Conservation (phyloP, 148 eudicot species). For the Selenicereus undatus region DNA sequence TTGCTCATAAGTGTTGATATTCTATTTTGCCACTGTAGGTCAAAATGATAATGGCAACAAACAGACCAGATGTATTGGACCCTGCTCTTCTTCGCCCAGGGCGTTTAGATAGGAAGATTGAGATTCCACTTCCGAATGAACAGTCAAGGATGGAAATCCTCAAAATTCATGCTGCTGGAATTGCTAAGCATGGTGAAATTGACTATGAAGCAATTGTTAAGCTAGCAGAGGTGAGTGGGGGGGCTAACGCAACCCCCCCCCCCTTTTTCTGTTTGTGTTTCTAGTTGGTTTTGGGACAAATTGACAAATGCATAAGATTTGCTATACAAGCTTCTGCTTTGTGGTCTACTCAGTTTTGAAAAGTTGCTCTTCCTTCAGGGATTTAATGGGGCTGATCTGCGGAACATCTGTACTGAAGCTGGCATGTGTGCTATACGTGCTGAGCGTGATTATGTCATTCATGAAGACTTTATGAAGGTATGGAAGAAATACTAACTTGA, state of each 20-base stretch:
- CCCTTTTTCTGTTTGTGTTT: neutral
- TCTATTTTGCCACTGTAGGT: slow-evolving; percentile 33
- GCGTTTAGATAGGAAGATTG: slow-evolving; percentile 93
- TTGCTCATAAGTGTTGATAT: neutral
- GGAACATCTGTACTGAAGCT: slow-evolving; percentile 93
- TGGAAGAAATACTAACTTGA: neutral
- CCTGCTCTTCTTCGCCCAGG: slow-evolving; percentile 99
- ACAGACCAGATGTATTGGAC: slow-evolving; percentile 96
- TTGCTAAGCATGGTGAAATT: slow-evolving; percentile 98
- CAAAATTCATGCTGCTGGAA: slow-evolving; percentile 95
- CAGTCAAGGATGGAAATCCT: slow-evolving; percentile 94
- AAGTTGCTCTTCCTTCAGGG: slow-evolving; percentile 43
- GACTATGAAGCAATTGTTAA: slow-evolving; percentile 98
- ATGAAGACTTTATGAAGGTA: slow-evolving; percentile 98
- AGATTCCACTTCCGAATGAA: slow-evolving; percentile 98
- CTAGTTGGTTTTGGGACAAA: neutral
- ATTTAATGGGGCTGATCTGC: slow-evolving; percentile 92
- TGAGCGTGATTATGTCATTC: slow-evolving; percentile 94
- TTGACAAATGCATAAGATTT: neutral
- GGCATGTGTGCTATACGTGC: slow-evolving; percentile 96
- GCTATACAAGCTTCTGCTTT: neutral
- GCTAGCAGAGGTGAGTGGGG: slow-evolving; percentile 80
- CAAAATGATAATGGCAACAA: slow-evolving; percentile 98
- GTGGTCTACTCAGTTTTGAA: neutral
- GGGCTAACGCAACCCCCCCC: too few species aligned